Base-by-base conservation (phyloP, 2,329 filamentous ascomycete genomes). In the Pseudogymnoascus sp. region DNA sequence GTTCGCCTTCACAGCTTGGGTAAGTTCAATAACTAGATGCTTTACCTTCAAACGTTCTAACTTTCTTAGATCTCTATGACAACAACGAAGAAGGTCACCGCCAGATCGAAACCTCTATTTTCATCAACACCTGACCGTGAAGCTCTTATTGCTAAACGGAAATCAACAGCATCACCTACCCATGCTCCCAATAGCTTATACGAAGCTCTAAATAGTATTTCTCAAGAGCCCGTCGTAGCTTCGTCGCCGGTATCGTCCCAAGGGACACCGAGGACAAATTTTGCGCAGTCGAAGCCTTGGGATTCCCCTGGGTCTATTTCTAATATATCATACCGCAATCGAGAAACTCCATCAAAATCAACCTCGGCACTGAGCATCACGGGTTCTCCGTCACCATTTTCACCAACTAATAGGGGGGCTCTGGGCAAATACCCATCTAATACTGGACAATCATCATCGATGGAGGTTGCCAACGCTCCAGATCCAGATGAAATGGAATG, bases 401-500 rank as follows among this genome's bases (percentile, higher is more conserved):
- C 23, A 16, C 45, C 6, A n/a, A 10, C 12, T 16, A 29, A 29
- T 21, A 16, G 45, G 8, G 23, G 45, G 10, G 23, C 23, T 16
- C 2, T 51, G 23, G 14, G 23, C 45, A 51, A 29, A 3, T 29
- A 51, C 14, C 1, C 4, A 29, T 51, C 21, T 16, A 51, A 51
- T 29, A 51, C 14, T 16, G 8, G 45, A 29, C 45, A 51, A 29
- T 51, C 45, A 2, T 10, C 45, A 6, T 51, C 45, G 1, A 51
- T 29, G 45, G 45, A 16, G 14, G 45, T 6, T 51, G 68, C 68
- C 62, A 65, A 39, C 62, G 64, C 37, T 66, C 31, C 76, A 73
- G 64, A 63, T 18, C 61, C 36, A 16, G 69, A 71, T 31, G 66
- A 67, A 63, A 92, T 93, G 89, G 89, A 92, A 70, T 91, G 88